Evolutionary conservation across 768 basidiomycete species (phyloP).

Genomic region (Lanmaoa rubissima): DNA sequence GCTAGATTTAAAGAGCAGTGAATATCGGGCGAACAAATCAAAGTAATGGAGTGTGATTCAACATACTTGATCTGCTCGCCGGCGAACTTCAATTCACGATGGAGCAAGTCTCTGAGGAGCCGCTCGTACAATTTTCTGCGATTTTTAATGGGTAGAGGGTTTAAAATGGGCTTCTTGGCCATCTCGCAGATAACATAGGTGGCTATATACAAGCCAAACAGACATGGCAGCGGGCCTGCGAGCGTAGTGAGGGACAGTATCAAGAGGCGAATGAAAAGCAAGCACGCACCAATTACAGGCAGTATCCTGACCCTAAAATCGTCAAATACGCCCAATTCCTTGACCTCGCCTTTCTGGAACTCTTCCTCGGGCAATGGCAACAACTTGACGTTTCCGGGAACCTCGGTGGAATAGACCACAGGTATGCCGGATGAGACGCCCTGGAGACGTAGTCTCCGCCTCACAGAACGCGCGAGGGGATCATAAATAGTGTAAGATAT

Average conservation of each 20-base stretch:
- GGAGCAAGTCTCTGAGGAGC: constrained; percentile 72
- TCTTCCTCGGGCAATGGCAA: constrained; percentile 91
- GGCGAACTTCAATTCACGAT: constrained; percentile 67
- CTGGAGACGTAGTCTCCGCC: constrained; percentile 64
- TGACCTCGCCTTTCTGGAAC: constrained; percentile 83
- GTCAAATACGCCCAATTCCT: constrained; percentile 86
- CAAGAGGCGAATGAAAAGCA: neutral
- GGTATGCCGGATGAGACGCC: constrained; percentile 70
- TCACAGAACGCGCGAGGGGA: constrained; percentile 88
- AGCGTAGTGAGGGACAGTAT: neutral
- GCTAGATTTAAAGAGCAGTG: constrained; percentile 37
- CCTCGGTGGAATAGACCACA: constrained; percentile 95
- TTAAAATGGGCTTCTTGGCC: constrained; percentile 77
- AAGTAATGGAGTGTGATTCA: neutral
- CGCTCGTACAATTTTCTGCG: constrained; percentile 81
- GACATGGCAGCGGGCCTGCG: constrained; percentile 66
- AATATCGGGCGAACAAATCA: neutral
- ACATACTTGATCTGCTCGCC: constrained; percentile 59
- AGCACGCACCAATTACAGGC: constrained; percentile 74
- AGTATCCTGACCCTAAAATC: constrained; percentile 93
- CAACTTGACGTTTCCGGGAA: constrained; percentile 82
- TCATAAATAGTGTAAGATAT: constrained; percentile 92
- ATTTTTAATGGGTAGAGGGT: constrained; percentile 84
- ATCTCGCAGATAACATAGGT: constrained; percentile 87
- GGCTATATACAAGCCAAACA: constrained; percentile 89